Evolutionary conservation across 2,329 filamentous ascomycete species (phyloP), one percentile per base, ranked within the genome.

Genomic region (Ilyonectria robusta): DNA sequence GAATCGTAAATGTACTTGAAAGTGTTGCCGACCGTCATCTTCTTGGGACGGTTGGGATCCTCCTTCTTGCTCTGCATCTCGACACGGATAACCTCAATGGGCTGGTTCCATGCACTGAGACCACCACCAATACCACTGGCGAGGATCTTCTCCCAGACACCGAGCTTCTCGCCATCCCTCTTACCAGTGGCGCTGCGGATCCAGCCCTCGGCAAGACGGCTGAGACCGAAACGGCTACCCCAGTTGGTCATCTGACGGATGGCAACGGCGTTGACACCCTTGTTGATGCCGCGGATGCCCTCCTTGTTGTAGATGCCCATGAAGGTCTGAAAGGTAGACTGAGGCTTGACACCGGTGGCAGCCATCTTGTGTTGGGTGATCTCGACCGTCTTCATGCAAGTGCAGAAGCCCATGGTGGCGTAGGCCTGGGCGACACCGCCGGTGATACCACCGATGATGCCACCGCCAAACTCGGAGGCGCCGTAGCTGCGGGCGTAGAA

Each of bases 381-480:
- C 84, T 99, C 96, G 74, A 98, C 96, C 71, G 96, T 99, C 91
- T 99, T 99, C 96, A 99, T 99, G 90, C 96, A 99, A 69, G 96
- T 99, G 86, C 96, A 99, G 91, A 99, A 99, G 75, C 96, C 96
- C 95, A 99, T 99, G 81, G 96, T 99, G 73, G 96, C 96, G 82
- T 99, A 99, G 67, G 96, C 96, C 86, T 99, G 96, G 53, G 95
- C 96, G 66, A 99, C 91, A 88, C 96, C 96, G 81, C 96, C 96
- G 23, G 91, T 88, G 87, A 99, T 94, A 83, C 96, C 96, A 78
- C 96, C 96, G 35, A 87, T 81, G 84, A 99, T 98, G 80, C 96
- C 96, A 75, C 91, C 90, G 58, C 93, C 87, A 82, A 99, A 98
- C 82, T 97, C 92, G 77, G 88, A 90, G 70, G 94, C 95, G 75